Percentiles rank a stretch among this genome's conserved stretches.
These are phyloP conservation scores for Diaporthe australafricana DNA, from an alignment of 2,329 filamentous ascomycete genomes.

Conservation along the genomic window DNA sequence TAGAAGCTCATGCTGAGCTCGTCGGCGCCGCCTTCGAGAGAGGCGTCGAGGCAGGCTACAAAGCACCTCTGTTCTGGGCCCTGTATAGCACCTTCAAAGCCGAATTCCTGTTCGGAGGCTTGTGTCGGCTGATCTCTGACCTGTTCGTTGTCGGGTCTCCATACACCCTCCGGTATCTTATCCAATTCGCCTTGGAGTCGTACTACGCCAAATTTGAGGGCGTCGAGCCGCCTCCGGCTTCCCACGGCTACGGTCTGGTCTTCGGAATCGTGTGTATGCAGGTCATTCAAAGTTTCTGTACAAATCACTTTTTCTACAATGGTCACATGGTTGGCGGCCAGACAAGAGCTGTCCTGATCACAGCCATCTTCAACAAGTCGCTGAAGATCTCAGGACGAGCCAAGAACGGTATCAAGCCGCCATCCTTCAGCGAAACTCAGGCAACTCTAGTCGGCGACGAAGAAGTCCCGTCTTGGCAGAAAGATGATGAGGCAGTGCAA, in stretches of 20 bases:
- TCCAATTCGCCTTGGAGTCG: constrained; percentile 84
- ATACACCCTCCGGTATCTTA: constrained; percentile 87
- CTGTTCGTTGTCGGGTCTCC: constrained; percentile 85
- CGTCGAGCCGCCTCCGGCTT: constrained; percentile 73
- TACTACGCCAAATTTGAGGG: constrained; percentile 71
- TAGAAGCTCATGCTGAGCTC: constrained; percentile 75
- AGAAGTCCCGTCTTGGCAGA: constrained; percentile 56
- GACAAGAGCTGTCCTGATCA: constrained; percentile 82
- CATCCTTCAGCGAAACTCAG: constrained; percentile 71
- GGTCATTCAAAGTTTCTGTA: constrained; percentile 80
- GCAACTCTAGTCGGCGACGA: constrained; percentile 42
- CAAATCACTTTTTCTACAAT: constrained; percentile 91
- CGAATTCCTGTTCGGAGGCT: constrained; percentile 86
- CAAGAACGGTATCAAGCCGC: constrained; percentile 91
- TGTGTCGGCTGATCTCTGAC: constrained; percentile 78
- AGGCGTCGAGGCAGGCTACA: constrained; percentile 74
- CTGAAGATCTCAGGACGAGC: constrained; percentile 90
- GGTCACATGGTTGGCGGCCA: constrained; percentile 94
- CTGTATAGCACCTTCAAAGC: constrained; percentile 86
- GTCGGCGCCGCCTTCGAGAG: constrained; percentile 76
- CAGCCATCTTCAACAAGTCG: constrained; percentile 90
- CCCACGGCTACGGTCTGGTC: constrained; percentile 82
- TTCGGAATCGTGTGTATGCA: constrained; percentile 90
- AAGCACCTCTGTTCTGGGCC: constrained; percentile 81
- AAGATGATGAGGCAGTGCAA: constrained; percentile 54